These are phyloP conservation scores for Pseudocercospora macadamiae DNA, from an alignment of 2,329 filamentous ascomycete genomes.

Conservation along the genomic window DNA sequence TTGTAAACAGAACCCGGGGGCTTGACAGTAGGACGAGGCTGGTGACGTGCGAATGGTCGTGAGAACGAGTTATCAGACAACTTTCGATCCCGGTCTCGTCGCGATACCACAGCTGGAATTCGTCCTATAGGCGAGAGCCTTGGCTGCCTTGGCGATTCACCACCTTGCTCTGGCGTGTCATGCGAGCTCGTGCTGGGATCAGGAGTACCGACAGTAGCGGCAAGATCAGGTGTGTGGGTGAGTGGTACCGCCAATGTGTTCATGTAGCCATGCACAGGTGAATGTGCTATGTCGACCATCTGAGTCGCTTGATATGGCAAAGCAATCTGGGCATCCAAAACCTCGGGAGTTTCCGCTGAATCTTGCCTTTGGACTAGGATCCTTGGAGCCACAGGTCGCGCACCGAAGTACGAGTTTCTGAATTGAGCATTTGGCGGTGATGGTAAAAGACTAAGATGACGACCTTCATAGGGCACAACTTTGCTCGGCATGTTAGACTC, in stretches of 20 bases:
- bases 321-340: slow-evolving; percentile 29
- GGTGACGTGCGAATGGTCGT: slow-evolving; percentile 67
- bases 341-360: slow-evolving; percentile 31
- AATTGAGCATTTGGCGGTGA: slow-evolving; percentile 25
- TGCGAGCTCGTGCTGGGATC: slow-evolving; percentile 26
- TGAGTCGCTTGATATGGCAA: slow-evolving; percentile 27
- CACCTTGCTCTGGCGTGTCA: slow-evolving; percentile 41
- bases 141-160: slow-evolving; percentile 29
- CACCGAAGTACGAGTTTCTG: slow-evolving; percentile 15
- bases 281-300: slow-evolving; percentile 24
- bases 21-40: slow-evolving; percentile 41
- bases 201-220: slow-evolving; percentile 10
- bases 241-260: not conserved
- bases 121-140: slow-evolving; percentile 79
- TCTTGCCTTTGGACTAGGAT: slow-evolving; percentile 28
- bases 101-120: slow-evolving; percentile 79
- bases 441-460: slow-evolving; percentile 33
- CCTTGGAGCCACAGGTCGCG: slow-evolving; percentile 20
- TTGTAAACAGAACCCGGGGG: slow-evolving; percentile 34
- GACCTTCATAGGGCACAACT: slow-evolving; percentile 32
- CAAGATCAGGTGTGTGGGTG: slow-evolving; percentile 15
- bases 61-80: slow-evolving; percentile 82
- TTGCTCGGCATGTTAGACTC: slow-evolving; percentile 14
- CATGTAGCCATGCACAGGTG: slow-evolving; percentile 10
- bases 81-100: slow-evolving; percentile 63